phyloP scores from a whole-genome alignment of 768 basidiomycete species.

The Lactarius hengduanensis region DNA sequence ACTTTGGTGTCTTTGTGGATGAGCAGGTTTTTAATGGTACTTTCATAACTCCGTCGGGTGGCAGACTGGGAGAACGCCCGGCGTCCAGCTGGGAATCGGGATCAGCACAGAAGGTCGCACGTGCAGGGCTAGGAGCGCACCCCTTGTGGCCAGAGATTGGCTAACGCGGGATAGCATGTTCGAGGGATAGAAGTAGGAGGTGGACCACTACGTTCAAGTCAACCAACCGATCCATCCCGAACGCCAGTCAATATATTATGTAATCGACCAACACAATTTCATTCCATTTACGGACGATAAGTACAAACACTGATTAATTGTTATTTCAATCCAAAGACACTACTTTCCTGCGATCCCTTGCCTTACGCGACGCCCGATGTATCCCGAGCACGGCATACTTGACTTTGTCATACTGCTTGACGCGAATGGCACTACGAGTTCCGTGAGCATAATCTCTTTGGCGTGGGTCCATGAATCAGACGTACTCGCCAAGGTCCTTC shows the following conservation, averaged over 20 bases:
- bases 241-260: constrained; percentile 12
- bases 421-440: constrained; percentile 56
- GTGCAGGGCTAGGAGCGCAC: constrained; percentile 38
- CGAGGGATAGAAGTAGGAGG: constrained; percentile 15
- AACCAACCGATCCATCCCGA: background rate
- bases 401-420: constrained; percentile 71
- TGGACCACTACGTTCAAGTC: background rate
- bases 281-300: constrained; percentile 16
- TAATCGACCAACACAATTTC: constrained; percentile 14
- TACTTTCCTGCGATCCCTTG: constrained; percentile 58
- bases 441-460: constrained; percentile 22
- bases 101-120: background rate
- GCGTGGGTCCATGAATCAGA: constrained; percentile 27
- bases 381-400: constrained; percentile 73
- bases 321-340: constrained; percentile 41
- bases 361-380: constrained; percentile 72
- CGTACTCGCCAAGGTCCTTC: constrained; percentile 70
- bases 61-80: constrained; percentile 81
- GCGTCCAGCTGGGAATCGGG: constrained; percentile 52
- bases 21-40: constrained; percentile 87
- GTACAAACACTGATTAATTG: constrained; percentile 26
- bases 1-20: constrained; percentile 96
- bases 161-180: constrained; percentile 63
- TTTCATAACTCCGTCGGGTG: constrained; percentile 74
- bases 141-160: constrained; percentile 51